A percentile compares a stretch with the other conserved stretches of the same genome.
phyloP scores from a whole-genome alignment of 1,139 yeast genomes.

The Candida frijolesensis region DNA sequence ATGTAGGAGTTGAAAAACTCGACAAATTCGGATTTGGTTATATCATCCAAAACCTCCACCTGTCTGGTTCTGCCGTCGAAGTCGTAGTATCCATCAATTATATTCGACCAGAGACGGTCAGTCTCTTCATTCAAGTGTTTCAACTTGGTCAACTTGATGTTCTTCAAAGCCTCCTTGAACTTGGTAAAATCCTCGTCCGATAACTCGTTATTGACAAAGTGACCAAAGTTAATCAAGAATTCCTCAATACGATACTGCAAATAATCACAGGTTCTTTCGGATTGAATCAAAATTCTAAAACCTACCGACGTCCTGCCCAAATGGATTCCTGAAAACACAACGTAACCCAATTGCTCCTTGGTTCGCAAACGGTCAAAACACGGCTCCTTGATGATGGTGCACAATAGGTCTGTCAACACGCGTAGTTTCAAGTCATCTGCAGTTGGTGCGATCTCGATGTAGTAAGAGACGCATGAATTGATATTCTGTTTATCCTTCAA shows the following conservation, averaged over 20 bases:
- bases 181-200: constrained; percentile 64
- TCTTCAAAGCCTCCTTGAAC: constrained; percentile 68
- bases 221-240: constrained; percentile 51
- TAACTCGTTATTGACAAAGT: constrained; percentile 40
- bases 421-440: constrained; percentile 29
- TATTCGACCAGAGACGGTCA: constrained; percentile 62
- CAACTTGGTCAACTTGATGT: constrained; percentile 67
- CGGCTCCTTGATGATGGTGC: constrained; percentile 80
- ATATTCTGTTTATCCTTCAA: constrained; percentile 71
- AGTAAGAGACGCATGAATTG: constrained; percentile 84
- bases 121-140: constrained; percentile 82
- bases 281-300: constrained; percentile 78
- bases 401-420: constrained; percentile 63
- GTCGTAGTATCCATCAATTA: constrained; percentile 77
- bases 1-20: constrained; percentile 54
- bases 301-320: constrained; percentile 76
- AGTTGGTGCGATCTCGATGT: constrained; percentile 64
- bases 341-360: constrained; percentile 82
- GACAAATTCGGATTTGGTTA: constrained; percentile 60
- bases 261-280: constrained; percentile 76
- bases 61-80: constrained; percentile 61
- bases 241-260: constrained; percentile 76
- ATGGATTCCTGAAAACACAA: constrained; percentile 79
- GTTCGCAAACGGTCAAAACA: constrained; percentile 89
- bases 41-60: constrained; percentile 53